Evolutionary conservation across 257 asterid genomes (phyloP).

Genomic region (Rubia yunnanensis): DNA sequence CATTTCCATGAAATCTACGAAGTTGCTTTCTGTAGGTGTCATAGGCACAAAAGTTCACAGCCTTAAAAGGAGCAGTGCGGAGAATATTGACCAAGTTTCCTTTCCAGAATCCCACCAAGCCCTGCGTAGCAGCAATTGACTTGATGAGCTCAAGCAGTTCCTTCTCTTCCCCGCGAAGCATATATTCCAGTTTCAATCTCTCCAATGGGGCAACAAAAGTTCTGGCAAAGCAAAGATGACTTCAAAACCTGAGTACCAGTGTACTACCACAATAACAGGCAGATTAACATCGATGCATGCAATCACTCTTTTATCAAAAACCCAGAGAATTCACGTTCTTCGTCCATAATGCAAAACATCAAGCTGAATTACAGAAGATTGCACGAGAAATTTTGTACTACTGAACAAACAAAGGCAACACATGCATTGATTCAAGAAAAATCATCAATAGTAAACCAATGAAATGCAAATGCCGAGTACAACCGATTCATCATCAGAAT

Average conservation of each 20-base stretch:
- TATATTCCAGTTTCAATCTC: constrained; percentile 91
- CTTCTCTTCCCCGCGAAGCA: constrained; percentile 80
- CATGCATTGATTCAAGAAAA: neutral
- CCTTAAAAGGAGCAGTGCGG: constrained; percentile 98
- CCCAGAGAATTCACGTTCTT: neutral
- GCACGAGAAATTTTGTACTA: neutral
- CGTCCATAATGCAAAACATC: neutral
- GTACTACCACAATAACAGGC: constrained; percentile 6
- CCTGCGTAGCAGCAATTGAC: constrained; percentile 81
- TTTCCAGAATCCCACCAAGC: constrained; percentile 92
- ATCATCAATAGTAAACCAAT: neutral
- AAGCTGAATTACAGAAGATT: neutral
- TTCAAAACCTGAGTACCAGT: constrained; percentile 11
- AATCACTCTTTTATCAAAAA: too few species aligned
- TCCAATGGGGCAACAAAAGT: constrained; percentile 95
- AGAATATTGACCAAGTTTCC: constrained; percentile 90
- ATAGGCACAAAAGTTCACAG: constrained; percentile 78
- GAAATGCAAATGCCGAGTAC: neutral
- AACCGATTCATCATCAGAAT: neutral
- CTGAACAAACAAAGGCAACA: neutral
- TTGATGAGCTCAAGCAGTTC: constrained; percentile 51
- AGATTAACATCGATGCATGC: neutral
- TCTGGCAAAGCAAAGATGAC: constrained; percentile 38
- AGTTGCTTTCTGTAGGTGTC: constrained; percentile 93
- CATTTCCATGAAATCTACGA: constrained; percentile 54